Conservation (phyloP, 1,139 yeast species). For the Waltiozyma solani region DNA sequence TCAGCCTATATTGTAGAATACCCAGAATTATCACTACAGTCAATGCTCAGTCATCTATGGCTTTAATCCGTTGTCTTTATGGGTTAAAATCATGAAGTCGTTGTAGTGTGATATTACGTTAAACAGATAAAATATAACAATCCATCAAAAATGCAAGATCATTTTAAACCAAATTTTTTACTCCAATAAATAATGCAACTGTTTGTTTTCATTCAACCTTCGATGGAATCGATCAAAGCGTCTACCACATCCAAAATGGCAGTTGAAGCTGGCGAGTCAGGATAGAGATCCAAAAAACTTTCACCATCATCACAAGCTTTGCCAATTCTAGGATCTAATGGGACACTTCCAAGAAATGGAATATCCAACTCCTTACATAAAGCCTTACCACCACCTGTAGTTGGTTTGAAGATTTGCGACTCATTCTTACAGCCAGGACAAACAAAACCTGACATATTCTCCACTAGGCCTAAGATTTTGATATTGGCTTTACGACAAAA, state of each 20-base stretch:
- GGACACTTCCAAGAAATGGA: constrained; percentile 83
- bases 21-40: too few species aligned
- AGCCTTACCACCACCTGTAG: constrained; percentile 92
- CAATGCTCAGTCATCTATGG: too few species aligned
- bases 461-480: constrained; percentile 80
- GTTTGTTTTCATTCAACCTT: neutral
- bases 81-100: too few species aligned
- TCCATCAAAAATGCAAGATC: too few species aligned
- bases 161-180: too few species aligned
- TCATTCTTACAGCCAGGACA: constrained; percentile 92
- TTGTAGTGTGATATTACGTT: too few species aligned
- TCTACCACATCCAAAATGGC: constrained; percentile 84
- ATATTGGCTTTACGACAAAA: constrained; percentile 90
- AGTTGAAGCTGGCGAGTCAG: constrained; percentile 89
- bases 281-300: constrained; percentile 70
- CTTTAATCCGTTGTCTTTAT: too few species aligned
- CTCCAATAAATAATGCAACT: too few species aligned
- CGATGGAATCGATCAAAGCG: constrained; percentile 23
- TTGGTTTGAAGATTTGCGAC: constrained; percentile 83
- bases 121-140: too few species aligned
- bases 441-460: constrained; percentile 97
- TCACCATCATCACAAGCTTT: constrained; percentile 83
- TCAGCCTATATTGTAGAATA: too few species aligned
- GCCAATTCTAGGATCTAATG: constrained; percentile 93
- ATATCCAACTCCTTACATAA: constrained; percentile 71